Evolutionary conservation across 768 basidiomycete genomes (phyloP).

Genomic region (Mycena vulgaris): DNA sequence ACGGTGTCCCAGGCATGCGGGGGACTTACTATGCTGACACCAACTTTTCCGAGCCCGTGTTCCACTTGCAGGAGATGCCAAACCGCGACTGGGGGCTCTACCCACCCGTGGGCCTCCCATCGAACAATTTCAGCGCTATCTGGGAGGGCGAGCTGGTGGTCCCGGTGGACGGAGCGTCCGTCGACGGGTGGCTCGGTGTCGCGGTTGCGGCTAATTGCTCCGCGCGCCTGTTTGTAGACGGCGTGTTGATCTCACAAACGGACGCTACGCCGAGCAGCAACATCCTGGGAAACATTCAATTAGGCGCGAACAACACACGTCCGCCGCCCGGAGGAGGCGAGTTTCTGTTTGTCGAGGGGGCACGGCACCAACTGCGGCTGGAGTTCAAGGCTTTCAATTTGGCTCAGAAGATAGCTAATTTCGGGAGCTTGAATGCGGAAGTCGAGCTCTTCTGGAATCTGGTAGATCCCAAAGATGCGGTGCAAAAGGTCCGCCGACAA

Average conservation of each 20-base stretch:
- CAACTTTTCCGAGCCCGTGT: conserved; percentile 40
- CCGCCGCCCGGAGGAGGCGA: conserved; percentile 41
- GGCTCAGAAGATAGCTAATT: conserved; percentile 40
- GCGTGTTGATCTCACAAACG: conserved; percentile 35
- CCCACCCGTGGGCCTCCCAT: conserved; percentile 44
- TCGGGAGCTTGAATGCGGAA: conserved; percentile 43
- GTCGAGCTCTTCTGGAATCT: conserved; percentile 46
- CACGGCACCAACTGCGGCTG: conserved; percentile 38
- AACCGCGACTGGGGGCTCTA: conserved; percentile 47
- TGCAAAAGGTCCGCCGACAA: conserved; percentile 30
- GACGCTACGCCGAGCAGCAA: conserved; percentile 33
- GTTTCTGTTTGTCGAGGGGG: conserved; percentile 39
- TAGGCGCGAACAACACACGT: conserved; percentile 35
- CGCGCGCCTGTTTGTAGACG: conserved; percentile 43
- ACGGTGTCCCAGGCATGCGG: conserved; percentile 30
- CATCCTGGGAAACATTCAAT: conserved; percentile 43
- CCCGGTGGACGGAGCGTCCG: conserved; percentile 41
- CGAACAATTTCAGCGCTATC: conserved; percentile 46
- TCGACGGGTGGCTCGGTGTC: conserved; percentile 44
- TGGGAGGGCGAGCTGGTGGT: conserved; percentile 45
- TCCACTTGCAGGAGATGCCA: conserved; percentile 40
- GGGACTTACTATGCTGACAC: conserved; percentile 44
- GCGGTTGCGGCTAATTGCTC: conserved; percentile 43
- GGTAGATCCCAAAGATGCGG: conserved; percentile 38
- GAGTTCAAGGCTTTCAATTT: conserved; percentile 44